Conservation (phyloP, 306 rosid species). For the Abrus precatorius region DNA sequence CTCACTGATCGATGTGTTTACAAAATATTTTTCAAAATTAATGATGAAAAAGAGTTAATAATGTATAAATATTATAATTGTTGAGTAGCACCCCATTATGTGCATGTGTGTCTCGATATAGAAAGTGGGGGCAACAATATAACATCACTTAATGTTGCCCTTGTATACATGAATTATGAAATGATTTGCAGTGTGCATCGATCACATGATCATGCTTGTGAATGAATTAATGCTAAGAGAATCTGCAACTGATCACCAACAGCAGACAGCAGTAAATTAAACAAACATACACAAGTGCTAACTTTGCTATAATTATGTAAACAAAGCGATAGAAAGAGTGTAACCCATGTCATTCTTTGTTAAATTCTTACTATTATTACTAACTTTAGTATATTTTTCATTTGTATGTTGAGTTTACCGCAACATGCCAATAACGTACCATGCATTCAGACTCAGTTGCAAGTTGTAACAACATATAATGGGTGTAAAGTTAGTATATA, state of each 20-base stretch:
- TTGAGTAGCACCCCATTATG: not conserved
- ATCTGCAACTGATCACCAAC: slow-evolving; percentile 1
- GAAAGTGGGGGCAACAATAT: not conserved
- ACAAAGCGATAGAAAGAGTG: slow-evolving; percentile 22
- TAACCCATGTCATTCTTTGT: not conserved
- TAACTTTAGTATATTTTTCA: not conserved
- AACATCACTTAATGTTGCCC: not conserved
- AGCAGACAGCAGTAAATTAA: slow-evolving; percentile 12
- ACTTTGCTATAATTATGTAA: slow-evolving; percentile 40
- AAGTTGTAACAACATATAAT: slow-evolving; percentile 8
- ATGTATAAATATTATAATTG: no score
- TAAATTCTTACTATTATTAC: not conserved
- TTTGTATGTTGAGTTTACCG: not conserved
- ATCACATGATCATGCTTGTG: not conserved
- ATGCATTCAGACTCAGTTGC: slow-evolving; percentile 7
- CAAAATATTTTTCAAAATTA: no score
- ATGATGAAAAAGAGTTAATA: no score
- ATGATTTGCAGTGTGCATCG: not conserved
- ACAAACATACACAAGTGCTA: not conserved
- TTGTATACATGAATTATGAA: not conserved
- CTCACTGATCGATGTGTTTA: no score
- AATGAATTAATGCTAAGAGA: slow-evolving; percentile 22
- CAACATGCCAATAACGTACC: not conserved
- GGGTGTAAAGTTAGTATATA: slow-evolving; percentile 4
- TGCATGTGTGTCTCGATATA: not conserved